Evolutionary conservation across 768 basidiomycete species (phyloP).

Genomic region (Psilocybe tampanensis): DNA sequence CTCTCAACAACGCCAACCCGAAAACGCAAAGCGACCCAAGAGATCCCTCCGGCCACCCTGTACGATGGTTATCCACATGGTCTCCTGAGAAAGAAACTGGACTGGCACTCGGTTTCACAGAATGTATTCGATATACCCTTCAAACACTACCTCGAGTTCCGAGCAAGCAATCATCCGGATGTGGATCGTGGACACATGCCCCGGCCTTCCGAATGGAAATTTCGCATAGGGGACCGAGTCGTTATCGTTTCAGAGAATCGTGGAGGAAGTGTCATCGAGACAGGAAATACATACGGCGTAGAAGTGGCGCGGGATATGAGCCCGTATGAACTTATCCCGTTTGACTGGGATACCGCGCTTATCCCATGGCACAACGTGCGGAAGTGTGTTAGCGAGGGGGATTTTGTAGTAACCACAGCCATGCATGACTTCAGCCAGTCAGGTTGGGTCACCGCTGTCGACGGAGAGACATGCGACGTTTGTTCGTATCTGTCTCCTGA

Average conservation of each 20-base stretch:
- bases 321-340: too few species aligned
- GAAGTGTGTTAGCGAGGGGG: background rate
- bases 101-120: background rate
- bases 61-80: slow-evolving; percentile 10
- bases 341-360: background rate
- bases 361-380: background rate
- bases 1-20: background rate
- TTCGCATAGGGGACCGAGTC: background rate
- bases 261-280: too few species aligned
- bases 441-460: background rate
- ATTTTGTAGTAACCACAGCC: too few species aligned
- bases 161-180: background rate
- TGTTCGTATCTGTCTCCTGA: background rate
- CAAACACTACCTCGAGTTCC: background rate
- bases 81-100: slow-evolving; percentile 9
- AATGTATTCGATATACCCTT: background rate
- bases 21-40: background rate
- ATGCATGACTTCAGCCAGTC: background rate
- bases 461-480: background rate
- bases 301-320: too few species aligned
- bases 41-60: background rate
- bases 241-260: too few species aligned
- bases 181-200: background rate
- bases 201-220: background rate
- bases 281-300: too few species aligned